phyloP scores from a whole-genome alignment of 306 rosid species.

The Boehmeria nivea region DNA sequence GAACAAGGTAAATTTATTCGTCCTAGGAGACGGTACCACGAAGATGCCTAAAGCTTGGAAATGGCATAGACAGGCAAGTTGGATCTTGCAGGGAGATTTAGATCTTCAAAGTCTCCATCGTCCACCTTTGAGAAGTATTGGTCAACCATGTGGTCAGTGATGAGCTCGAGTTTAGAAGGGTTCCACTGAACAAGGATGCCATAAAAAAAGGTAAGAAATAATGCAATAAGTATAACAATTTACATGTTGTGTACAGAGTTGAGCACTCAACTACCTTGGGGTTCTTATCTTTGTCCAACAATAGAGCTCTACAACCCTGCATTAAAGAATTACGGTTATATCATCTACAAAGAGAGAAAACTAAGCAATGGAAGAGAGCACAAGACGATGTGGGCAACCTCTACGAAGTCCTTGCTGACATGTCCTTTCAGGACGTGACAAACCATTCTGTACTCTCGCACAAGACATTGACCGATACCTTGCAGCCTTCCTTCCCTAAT shows the following conservation, averaged over 20 bases:
- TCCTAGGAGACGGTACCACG: background rate
- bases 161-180: constrained; percentile 28
- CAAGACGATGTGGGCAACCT: constrained; percentile 56
- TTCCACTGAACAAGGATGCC: constrained; percentile 24
- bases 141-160: constrained; percentile 22
- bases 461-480: constrained; percentile 82
- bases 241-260: background rate
- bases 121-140: constrained; percentile 37
- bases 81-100: constrained; percentile 70
- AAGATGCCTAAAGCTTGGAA: constrained; percentile 54
- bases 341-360: background rate
- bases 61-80: constrained; percentile 57
- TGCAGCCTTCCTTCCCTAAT: constrained; percentile 77
- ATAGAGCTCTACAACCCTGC: constrained; percentile 96
- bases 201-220: background rate
- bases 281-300: constrained; percentile 78
- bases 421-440: constrained; percentile 63
- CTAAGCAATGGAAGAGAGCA: background rate
- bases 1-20: too few relatives aligned
- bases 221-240: background rate
- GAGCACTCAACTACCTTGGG: constrained; percentile 55
- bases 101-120: constrained; percentile 65
- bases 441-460: constrained; percentile 73
- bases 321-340: constrained; percentile 34
- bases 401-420: constrained; percentile 81